Evolutionary conservation across 768 basidiomycete genomes (phyloP), one percentile per base, ranked within the genome.

Genomic region (Lentinula sp.): DNA sequence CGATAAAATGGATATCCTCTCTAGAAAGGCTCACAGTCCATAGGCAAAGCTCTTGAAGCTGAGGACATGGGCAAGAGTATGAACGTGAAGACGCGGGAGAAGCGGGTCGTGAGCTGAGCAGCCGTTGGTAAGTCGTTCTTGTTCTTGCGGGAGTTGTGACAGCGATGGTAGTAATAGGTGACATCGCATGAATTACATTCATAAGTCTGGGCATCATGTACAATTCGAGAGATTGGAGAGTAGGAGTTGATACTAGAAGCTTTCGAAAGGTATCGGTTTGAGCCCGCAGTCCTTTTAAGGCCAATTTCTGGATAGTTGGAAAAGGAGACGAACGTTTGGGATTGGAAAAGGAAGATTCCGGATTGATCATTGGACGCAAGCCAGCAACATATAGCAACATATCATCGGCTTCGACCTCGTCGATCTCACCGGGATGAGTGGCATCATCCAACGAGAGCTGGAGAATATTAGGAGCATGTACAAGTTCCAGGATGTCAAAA

Each of bases 361-460:
- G 28, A 28, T 28, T 28, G 28, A 28, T 28, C 28, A 28, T 28
- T 28, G 28, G 28, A 6, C 20, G 54, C 6, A 43, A 42, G 51
- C 18, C 53, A 16, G 61, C 76, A 42, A 75, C 64, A 67, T 75
- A 77, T 52, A 69, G 66, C 18, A 79, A 67, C 23, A 84, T 66
- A 54, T 68, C 69, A 28, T 72, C 69, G 1, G 73, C 77, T 61
- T 83, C 77, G 51, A 78, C 67, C 8, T 74, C 74, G n/a, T 73
- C 72, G 15, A 73, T 70, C 57, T 73, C 74, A 28, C 71, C 75
- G 16, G 77, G 74, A 62, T 81, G 74, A 4, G 72, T 76, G 8
- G 74, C 73, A 63, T 85, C 81, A 60, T 80, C 78, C 5, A 87
- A 66, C 1, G 67, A 66, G 32, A 87, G 69, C 5, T 63, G 64